Evolutionary conservation across 2,329 filamentous ascomycete genomes (phyloP).

Genomic region (Fusarium verrucosum): DNA sequence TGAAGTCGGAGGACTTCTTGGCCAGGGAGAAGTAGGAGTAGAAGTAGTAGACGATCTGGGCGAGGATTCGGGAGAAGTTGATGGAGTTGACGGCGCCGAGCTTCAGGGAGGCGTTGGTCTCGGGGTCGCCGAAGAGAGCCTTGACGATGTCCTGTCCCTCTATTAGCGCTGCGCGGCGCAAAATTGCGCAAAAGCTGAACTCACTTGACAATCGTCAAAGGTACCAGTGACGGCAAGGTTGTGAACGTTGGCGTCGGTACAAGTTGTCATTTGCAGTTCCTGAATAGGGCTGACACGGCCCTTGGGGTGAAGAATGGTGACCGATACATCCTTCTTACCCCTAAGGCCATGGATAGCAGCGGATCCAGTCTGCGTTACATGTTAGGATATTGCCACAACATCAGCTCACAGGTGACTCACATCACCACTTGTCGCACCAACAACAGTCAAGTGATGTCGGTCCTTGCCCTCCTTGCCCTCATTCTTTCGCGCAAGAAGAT

Average conservation of each 20-base stretch:
- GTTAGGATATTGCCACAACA: conserved; percentile 2
- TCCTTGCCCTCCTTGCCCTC: conserved; percentile 60
- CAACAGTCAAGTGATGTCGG: conserved; percentile 83
- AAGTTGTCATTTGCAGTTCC: conserved; percentile 97
- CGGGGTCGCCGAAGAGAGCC: conserved; percentile 84
- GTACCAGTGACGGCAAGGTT: conserved; percentile 89
- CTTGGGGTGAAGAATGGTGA: conserved; percentile 94
- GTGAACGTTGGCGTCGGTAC: conserved; percentile 89
- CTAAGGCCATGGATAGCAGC: conserved; percentile 95
- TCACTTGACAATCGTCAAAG: conserved; percentile 92
- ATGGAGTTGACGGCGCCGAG: conserved; percentile 96
- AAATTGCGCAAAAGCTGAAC: background rate
- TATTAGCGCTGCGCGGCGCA: background rate
- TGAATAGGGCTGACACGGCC: conserved; percentile 92
- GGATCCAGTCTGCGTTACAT: conserved; percentile 72
- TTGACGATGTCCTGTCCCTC: conserved; percentile 73
- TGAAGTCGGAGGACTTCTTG: conserved; percentile 67
- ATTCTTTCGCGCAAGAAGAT: conserved; percentile 83
- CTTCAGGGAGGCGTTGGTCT: conserved; percentile 82
- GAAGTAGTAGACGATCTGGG: conserved; percentile 98
- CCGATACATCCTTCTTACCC: conserved; percentile 95
- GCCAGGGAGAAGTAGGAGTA: conserved; percentile 88
- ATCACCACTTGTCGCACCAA: conserved; percentile 87
- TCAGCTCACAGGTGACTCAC: conserved; percentile 13
- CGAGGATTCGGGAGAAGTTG: conserved; percentile 94